Base-by-base conservation (phyloP, 129 eudicot genomes). In the Scalesia atractyloides region DNA sequence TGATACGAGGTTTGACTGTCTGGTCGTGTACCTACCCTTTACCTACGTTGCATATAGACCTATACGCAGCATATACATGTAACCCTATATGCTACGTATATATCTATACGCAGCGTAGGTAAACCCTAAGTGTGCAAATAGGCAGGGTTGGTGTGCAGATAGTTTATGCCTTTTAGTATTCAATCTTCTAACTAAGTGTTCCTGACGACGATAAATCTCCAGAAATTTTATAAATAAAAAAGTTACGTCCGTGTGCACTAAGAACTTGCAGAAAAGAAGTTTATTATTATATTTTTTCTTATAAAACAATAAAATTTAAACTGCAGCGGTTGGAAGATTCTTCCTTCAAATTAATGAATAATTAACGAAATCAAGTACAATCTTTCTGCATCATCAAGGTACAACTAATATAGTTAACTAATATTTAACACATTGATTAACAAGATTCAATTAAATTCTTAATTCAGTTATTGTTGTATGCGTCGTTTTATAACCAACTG, bases 331-430 rank as follows among this genome's bases (percentile, higher is more conserved):
- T 61, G 9, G 18, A 65, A 68, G 73, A 75, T 66, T 44, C 74
- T 68, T 66, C 44, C 6, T 5, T 66, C 56, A 22, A 67, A 17
- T 56, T n/a, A 16, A 51, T 43, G 30, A 54, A 63, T 71, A 79
- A 46, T 54, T 48, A 72, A 79, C 50, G 1, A 66, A 33, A 68
- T 62, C 70, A 79, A 66, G 79, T 73, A 79, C 75, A 56, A 49
- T 22, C 17, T 79, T 73, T 60, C 70, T 73, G 26, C 50, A 59
- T 73, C 78, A 73, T 44, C 81, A 74, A 82, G 62, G 77, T 73
- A 68, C 73, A 54, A 14, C 54, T 12, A 51, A 19, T 34, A 69
- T 51, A 66, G 22, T 72, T 64, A 72, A 76, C 5, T 64, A 66
- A 7, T 66, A 14, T 30, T 13, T 24, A 43, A 24, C 7, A 18